A percentile compares a stretch with the other conserved stretches of the same genome.
These are phyloP conservation scores for Lactarius akahatsu DNA, from an alignment of 768 basidiomycete genomes.

Conservation along the genomic window DNA sequence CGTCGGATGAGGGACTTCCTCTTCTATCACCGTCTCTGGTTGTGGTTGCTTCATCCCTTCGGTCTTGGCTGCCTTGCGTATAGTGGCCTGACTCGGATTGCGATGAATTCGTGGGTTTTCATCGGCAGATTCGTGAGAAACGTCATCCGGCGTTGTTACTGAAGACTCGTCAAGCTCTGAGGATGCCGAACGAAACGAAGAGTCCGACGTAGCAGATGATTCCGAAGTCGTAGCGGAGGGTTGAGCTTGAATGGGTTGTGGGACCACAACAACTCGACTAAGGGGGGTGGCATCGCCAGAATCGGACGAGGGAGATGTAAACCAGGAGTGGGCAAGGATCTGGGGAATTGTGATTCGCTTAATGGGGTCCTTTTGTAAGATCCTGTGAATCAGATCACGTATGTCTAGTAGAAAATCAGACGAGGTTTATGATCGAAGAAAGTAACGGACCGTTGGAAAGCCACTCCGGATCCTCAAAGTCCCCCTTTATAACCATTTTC, in stretches of 20 bases:
- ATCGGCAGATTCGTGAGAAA: constrained; percentile 25
- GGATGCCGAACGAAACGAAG: constrained; percentile 36
- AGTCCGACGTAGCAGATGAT: constrained; percentile 52
- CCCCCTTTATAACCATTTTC: constrained; percentile 75
- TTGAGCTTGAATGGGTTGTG: constrained; percentile 34
- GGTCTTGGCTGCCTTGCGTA: constrained; percentile 42
- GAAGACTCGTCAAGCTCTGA: constrained; percentile 41
- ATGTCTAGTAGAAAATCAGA: constrained; percentile 54
- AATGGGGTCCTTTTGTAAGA: constrained; percentile 74
- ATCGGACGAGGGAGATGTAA: constrained; percentile 41
- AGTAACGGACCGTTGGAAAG: constrained; percentile 69
- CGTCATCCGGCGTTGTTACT: constrained; percentile 58
- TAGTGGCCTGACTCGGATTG: constrained; percentile 58
- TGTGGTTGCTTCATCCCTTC: constrained; percentile 39
- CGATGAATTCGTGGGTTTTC: constrained; percentile 44
- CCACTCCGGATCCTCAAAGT: constrained; percentile 93
- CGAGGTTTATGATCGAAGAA: not conserved
- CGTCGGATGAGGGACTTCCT: constrained; percentile 36
- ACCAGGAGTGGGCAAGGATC: constrained; percentile 88
- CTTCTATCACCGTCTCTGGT: constrained; percentile 55
- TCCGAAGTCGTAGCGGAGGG: constrained; percentile 34
- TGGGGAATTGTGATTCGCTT: constrained; percentile 79
- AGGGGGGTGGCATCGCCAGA: constrained; percentile 32
- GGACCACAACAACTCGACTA: constrained; percentile 33
- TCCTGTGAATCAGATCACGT: constrained; percentile 75